A percentile compares a stretch with the other conserved stretches of the same genome.
Conservation (phyloP, 2,329 filamentous ascomycete species). For the Pyricularia sp. region DNA sequence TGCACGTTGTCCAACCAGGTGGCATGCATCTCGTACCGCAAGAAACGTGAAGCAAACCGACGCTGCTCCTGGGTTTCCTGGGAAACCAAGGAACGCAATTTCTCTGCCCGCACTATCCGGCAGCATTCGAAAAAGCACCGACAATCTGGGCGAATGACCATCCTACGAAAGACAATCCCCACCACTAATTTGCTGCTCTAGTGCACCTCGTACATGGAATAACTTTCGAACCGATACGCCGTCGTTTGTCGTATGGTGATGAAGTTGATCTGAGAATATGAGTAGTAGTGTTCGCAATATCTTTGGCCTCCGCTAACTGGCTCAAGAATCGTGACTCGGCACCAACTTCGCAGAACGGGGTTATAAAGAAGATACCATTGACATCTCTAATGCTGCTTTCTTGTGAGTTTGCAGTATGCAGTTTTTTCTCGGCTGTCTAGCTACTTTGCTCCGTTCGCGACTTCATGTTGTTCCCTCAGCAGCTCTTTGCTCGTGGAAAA, state of each 20-base stretch:
- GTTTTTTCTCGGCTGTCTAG: not conserved
- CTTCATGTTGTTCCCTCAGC: not conserved
- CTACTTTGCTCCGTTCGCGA: not conserved
- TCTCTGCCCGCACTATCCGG: not conserved
- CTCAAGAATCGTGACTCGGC: not conserved
- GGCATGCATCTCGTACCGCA: not conserved
- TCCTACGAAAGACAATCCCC: not conserved
- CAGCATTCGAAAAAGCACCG: not conserved
- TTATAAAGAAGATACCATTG: slow-evolving; percentile 3
- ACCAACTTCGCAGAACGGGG: slow-evolving; percentile 1
- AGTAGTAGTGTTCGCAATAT: not conserved
- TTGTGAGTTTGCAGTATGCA: not conserved
- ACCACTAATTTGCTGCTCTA: not conserved
- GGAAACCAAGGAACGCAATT: not conserved
- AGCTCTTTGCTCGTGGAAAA: not conserved
- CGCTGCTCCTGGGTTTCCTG: not conserved
- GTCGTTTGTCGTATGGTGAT: not conserved
- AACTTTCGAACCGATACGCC: not conserved
- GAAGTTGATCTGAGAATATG: not conserved
- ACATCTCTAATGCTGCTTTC: not conserved
- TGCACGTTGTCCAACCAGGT: not conserved
- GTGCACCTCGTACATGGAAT: not conserved
- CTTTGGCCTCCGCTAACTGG: not conserved
- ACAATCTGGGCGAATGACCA: not conserved
- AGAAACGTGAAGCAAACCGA: not conserved